Evolutionary conservation across 2,329 filamentous ascomycete genomes (phyloP), one percentile per base, ranked within the genome.

Genomic region (Hymenoscyphus fructigenus): DNA sequence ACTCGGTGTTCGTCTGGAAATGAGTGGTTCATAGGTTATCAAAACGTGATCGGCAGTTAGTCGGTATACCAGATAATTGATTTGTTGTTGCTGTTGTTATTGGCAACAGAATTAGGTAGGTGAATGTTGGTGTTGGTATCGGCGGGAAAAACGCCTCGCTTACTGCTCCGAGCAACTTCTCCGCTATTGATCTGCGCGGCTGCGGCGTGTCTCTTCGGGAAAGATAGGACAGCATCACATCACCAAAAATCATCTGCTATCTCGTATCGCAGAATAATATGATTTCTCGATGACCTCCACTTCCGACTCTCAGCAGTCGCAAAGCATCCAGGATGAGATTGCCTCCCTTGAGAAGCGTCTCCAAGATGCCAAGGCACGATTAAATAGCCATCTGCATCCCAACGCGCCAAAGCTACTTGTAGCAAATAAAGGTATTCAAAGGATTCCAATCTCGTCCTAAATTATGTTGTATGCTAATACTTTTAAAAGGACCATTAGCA

Each of bases 321-420:
- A 72, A 77, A 64, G 79, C 78, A 67, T 75, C 47, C 62, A 66
- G 62, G 74, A 83, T 75, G 87, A 91, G 75, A 86, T 91, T 67
- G 77, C 78, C 7, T 80, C 83, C 23, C 79, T 91, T 12, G 86
- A 91, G 65, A 66, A 67, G 66, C 77, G 77, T 61, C 75, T 83
- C 3, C 65, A 70, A 36, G 72, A 76, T 66, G 79, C 80, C 6
- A 79, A 77, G 47, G 34, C 75, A 28, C 82, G 80, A 58, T 77
- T 88, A 60, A 79, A 75, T 12, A 75, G 36, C 50, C 12, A 14
- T 26, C 20, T 23, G 20, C 47, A 12, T 53, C 47, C 20, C 20
- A 23, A 23, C 23, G 47, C 47, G 20, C 47, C 47, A 20, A 23
- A 14, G 47, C 47, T 53, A 12, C 47, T 15, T 53, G 47, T 10